Conservation (phyloP, 2,329 filamentous ascomycete species). For the Fusarium caatingaense region DNA sequence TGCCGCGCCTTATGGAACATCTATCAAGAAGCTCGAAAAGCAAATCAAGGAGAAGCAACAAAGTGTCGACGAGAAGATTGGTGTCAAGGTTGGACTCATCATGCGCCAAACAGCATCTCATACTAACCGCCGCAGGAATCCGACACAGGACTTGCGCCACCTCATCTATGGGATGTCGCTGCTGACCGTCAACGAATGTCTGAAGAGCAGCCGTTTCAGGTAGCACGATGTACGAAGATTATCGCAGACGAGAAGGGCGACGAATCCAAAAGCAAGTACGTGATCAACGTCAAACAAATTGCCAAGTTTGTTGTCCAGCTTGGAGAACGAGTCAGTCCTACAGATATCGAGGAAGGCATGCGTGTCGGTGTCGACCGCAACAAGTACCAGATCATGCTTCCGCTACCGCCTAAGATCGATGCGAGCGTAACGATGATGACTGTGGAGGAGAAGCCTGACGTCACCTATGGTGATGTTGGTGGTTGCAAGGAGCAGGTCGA, state of each 20-base stretch:
- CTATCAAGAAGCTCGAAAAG: constrained; percentile 97
- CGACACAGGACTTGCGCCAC: constrained; percentile 96
- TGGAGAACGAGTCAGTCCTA: constrained; percentile 94
- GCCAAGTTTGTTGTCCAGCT: constrained; percentile 99
- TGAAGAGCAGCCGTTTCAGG: constrained; percentile 97
- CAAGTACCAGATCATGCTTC: constrained; percentile 99
- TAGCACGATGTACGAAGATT: constrained; percentile 98
- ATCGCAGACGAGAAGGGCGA: constrained; percentile 95
- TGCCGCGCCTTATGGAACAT: constrained; percentile 91
- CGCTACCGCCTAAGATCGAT: constrained; percentile 97
- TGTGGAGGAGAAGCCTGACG: constrained; percentile 98
- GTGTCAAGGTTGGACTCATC: constrained; percentile 70
- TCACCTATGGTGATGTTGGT: constrained; percentile 98
- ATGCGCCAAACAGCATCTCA: background rate
- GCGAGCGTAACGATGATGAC: constrained; percentile 99
- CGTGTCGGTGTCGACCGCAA: constrained; percentile 97
- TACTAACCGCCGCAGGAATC: constrained; percentile 76
- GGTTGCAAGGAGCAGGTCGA: constrained; percentile 99
- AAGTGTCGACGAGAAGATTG: constrained; percentile 99
- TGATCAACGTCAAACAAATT: constrained; percentile 99
- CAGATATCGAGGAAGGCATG: constrained; percentile 99
- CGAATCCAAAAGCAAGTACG: constrained; percentile 98
- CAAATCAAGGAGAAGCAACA: constrained; percentile 99
- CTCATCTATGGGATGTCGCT: constrained; percentile 98
- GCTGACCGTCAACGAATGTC: constrained; percentile 98